Base-by-base conservation (phyloP, 2,329 filamentous ascomycete species). In the Leptographium radiaticola region DNA sequence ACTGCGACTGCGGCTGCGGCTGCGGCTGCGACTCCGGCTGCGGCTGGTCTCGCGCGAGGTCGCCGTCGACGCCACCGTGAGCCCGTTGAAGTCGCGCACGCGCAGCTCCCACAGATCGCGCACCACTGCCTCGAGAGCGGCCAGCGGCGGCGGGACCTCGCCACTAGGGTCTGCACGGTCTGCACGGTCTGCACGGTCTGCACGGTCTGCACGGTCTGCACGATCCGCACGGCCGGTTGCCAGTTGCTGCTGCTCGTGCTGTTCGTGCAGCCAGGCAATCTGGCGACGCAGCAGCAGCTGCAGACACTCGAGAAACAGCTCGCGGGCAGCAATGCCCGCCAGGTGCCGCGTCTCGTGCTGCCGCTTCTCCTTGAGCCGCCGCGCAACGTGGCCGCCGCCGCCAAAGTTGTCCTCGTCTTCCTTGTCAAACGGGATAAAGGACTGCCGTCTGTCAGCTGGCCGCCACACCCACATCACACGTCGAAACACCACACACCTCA, bases 231-330 rank as follows among this genome's bases (percentile, higher is more conserved):
- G 25, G 5, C 25, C 25, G 5, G 25, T 25, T 5, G 25, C 42
- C 12, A 16, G 15, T 31, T 18, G 34, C n/a, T 46, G 11, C 12
- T 42, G 38, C 20, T 36, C 83, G 49, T 93, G 75, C 64, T 83
- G 71, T 25, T 78, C 71, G 15, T 95, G 72, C 34, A 97, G 72
- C 75, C 84, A 90, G 63, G 79, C 70, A 16, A 88, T 71, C 70
- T 97, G 91, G 63, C 86, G 87, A 65, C 89, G 82, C 33, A 98
- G 71, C 49, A 97, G 77, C 36, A 95, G 73, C 67, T 97, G 91
- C 56, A 94, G 79, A 58, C 81, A 85, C 65, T 95, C 86, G 39
- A 97, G 73, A 65, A 87, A 96, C 30, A 96, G 77, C 58, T 86
- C 80, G 59, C 83, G 80, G 15, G 86, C 91, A 52, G 80, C 76